These are phyloP conservation scores for Talaromyces proteolyticus DNA, from an alignment of 495 filamentous ascomycete species.

Conservation along the genomic window DNA sequence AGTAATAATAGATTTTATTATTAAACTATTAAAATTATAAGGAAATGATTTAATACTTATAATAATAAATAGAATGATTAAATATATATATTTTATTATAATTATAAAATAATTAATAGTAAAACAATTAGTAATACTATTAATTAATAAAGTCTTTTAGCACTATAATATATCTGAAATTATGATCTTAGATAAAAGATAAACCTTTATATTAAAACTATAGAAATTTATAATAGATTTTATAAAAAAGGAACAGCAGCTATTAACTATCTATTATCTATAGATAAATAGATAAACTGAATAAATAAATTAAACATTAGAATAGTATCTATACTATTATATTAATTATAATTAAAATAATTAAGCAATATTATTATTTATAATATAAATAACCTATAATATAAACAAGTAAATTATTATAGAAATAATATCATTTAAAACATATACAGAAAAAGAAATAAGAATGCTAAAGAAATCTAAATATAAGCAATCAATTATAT, in stretches of 20 bases:
- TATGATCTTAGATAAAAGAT: conserved; percentile 5
- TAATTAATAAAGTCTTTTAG: background rate
- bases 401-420: background rate
- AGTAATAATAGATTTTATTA: conserved; percentile 16
- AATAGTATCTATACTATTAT: background rate
- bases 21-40: background rate
- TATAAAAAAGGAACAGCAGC: background rate
- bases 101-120: background rate
- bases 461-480: background rate
- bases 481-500: background rate
- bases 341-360: background rate
- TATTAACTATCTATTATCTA: background rate
- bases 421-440: background rate
- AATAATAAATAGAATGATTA: conserved; percentile 2
- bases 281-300: background rate
- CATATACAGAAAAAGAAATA: background rate
- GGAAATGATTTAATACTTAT: conserved; percentile 4
- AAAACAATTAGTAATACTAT: background rate
- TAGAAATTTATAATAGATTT: background rate
- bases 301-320: background rate
- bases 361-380: background rate
- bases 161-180: conserved; percentile 1
- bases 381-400: background rate
- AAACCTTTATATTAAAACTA: conserved; percentile 4
- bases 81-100: conserved; percentile 7